These are phyloP conservation scores for Mycogone perniciosa DNA, from an alignment of 2,329 filamentous ascomycete genomes.

Conservation along the genomic window DNA sequence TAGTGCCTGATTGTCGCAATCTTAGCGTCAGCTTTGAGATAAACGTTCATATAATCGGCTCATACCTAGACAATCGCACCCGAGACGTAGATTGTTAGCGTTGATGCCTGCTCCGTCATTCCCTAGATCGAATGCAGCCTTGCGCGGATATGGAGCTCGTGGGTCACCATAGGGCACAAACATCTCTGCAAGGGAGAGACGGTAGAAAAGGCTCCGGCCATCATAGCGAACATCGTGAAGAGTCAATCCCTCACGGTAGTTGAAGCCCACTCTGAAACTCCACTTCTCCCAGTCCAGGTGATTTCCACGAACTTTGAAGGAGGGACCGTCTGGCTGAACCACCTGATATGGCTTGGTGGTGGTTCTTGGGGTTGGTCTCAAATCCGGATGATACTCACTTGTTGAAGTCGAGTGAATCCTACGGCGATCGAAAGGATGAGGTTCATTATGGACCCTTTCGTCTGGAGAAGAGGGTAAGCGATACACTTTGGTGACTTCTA, in stretches of 20 bases:
- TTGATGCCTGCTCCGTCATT: constrained; percentile 58
- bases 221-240: constrained; percentile 64
- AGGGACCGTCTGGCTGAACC: constrained; percentile 30
- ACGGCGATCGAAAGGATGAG: neutral
- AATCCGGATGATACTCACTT: constrained; percentile 2
- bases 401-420: neutral
- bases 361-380: neutral
- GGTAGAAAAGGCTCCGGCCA: constrained; percentile 45
- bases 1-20: constrained; percentile 20
- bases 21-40: too few species aligned
- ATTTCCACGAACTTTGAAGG: constrained; percentile 30
- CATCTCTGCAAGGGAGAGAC: neutral
- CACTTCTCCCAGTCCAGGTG: constrained; percentile 56
- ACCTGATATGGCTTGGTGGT: constrained; percentile 14
- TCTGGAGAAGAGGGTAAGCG: constrained; percentile 35
- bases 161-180: constrained; percentile 2
- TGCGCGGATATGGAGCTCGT: constrained; percentile 54
- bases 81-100: constrained; percentile 59
- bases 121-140: constrained; percentile 65
- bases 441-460: constrained; percentile 23
- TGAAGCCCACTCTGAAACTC: constrained; percentile 63
- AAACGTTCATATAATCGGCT: too few species aligned
- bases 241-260: constrained; percentile 61
- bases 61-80: constrained; percentile 54
- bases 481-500: constrained; percentile 41